These are phyloP conservation scores for Colletotrichum noveboracense DNA, from an alignment of 2,329 filamentous ascomycete species.

Conservation along the genomic window DNA sequence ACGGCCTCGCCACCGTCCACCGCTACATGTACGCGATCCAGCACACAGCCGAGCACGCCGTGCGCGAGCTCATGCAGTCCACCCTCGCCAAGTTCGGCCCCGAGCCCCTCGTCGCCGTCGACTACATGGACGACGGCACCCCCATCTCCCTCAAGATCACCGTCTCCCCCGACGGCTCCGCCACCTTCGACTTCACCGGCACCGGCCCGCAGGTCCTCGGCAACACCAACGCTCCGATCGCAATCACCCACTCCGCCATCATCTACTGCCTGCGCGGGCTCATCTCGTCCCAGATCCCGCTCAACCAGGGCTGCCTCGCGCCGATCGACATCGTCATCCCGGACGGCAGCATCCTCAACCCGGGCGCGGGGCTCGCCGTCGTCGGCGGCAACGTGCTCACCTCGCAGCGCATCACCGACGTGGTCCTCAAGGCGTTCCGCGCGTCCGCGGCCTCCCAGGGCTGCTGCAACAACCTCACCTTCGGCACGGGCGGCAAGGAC, in stretches of 20 bases:
- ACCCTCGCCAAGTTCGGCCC: slow-evolving; percentile 68
- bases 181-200: slow-evolving; percentile 57
- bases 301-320: slow-evolving; percentile 84
- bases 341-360: slow-evolving; percentile 73
- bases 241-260: slow-evolving; percentile 34
- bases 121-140: slow-evolving; percentile 73
- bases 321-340: slow-evolving; percentile 80
- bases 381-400: slow-evolving; percentile 86
- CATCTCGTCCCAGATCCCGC: slow-evolving; percentile 80
- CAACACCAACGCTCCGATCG: slow-evolving; percentile 35
- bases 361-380: slow-evolving; percentile 78
- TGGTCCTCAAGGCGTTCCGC: slow-evolving; percentile 80
- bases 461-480: slow-evolving; percentile 85
- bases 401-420: slow-evolving; percentile 80
- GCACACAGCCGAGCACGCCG: slow-evolving; percentile 18
- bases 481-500: slow-evolving; percentile 77
- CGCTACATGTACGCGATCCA: slow-evolving; percentile 24
- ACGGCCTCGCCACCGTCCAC: slow-evolving; percentile 73
- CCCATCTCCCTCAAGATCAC: slow-evolving; percentile 31
- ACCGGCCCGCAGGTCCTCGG: slow-evolving; percentile 58
- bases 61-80: slow-evolving; percentile 14
- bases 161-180: slow-evolving; percentile 73
- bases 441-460: slow-evolving; percentile 82
- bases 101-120: slow-evolving; percentile 70
- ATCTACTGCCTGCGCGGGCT: slow-evolving; percentile 79